Base-by-base conservation (phyloP, 2,329 filamentous ascomycete genomes). In the Colletotrichum sp. region DNA sequence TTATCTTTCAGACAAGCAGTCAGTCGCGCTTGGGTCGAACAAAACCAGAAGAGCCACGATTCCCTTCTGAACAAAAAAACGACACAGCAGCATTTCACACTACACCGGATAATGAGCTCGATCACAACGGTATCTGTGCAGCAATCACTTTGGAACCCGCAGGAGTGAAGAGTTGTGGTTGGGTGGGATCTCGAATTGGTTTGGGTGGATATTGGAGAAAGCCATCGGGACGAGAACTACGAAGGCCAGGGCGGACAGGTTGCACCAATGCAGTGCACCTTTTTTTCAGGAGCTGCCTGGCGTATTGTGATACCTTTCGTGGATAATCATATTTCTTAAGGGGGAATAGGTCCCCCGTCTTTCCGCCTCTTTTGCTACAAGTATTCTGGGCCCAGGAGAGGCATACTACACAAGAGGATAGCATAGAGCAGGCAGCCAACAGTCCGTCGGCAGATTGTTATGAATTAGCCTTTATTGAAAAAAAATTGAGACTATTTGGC, bases 391-490 rank as follows among this genome's bases (percentile, higher is more conserved):
- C 56, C 64, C 27, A 22, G 34, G n/a, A 64, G 56, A 69, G 70
- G 73, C 70, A 67, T 30, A 43, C 25, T 65, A n/a, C 74, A 68
- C 64, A 62, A 65, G 39, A 56, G 43, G 58, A 48, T 55, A 60
- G 48, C 52, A 66, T 71, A 62, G 66, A 76, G 58, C 58, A 75
- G 66, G 68, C 62, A 71, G 43, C 27, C 67, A 75, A 71, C 64
- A 72, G 64, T 77, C 68, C 72, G 62, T 77, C 39, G 73, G 67
- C 75, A 77, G 67, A 77, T 77, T 77, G 72, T 76, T 77, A 76
- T n/a, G 64, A 72, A 73, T 48, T 60, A 77, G 67, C 69, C 70
- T 73, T 68, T 56, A 67, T 55, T 74, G 34, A 61, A 36, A 28
- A 28, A 28, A 43, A 58, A 71, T 52, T n/a, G 18, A 72, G 69